These are phyloP conservation scores for Cynanchum wilfordii DNA, from an alignment of 257 asterid species.

Conservation along the genomic window DNA sequence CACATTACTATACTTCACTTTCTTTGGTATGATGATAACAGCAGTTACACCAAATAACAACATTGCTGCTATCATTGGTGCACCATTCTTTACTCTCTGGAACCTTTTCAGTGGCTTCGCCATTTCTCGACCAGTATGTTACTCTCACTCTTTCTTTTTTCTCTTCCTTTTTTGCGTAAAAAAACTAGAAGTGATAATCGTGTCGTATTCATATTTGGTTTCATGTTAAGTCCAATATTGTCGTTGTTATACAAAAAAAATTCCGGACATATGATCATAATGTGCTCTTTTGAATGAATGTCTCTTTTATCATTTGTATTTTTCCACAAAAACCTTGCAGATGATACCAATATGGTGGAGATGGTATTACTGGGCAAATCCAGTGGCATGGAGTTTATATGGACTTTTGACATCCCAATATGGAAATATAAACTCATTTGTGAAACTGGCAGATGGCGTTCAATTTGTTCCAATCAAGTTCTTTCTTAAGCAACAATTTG, in stretches of 20 bases:
- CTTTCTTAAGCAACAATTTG: constrained; percentile 55
- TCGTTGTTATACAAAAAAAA: background rate
- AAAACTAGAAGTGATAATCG: background rate
- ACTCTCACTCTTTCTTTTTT: too few relatives aligned
- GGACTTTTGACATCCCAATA: constrained; percentile 82
- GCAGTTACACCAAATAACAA: constrained; percentile 89
- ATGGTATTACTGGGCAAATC: constrained; percentile 94
- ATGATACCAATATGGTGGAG: constrained; percentile 96
- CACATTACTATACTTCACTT: constrained; percentile 79
- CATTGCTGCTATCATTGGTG: constrained; percentile 72
- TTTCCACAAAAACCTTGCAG: constrained; percentile 26
- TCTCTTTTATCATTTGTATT: background rate
- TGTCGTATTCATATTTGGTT: background rate
- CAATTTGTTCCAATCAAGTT: constrained; percentile 40
- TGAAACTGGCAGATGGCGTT: constrained; percentile 54
- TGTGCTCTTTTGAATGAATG: background rate
- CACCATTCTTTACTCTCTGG: constrained; percentile 93
- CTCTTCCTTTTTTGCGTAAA: background rate
- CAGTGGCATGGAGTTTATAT: constrained; percentile 78
- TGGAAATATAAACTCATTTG: constrained; percentile 48
- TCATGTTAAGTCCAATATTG: background rate
- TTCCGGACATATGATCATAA: too few relatives aligned
- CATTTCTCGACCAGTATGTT: constrained; percentile 71
- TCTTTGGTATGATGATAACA: constrained; percentile 92
- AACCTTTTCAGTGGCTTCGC: constrained; percentile 94